Evolutionary conservation across 805 yeast species (phyloP).

Genomic region (Yamadazyma sp.): DNA sequence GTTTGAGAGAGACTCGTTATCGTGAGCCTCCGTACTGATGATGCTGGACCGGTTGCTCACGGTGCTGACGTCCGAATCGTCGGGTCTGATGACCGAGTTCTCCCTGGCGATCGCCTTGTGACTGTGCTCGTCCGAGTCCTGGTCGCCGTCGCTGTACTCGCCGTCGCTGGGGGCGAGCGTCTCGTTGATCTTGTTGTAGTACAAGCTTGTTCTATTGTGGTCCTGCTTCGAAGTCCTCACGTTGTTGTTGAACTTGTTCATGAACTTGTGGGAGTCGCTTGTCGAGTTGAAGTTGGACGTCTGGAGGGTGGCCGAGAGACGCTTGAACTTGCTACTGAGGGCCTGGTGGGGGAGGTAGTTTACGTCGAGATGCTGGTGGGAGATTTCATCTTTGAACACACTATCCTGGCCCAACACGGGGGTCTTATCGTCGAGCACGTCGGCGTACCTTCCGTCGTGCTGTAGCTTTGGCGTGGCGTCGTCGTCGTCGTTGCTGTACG

Average conservation of each 20-base stretch:
- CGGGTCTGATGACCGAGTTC: slow-evolving; percentile 12
- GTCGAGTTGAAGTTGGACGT: slow-evolving; percentile 28
- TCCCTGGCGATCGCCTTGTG: slow-evolving; percentile 7
- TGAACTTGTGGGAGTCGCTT: slow-evolving; percentile 41
- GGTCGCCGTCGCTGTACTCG: slow-evolving; percentile 5
- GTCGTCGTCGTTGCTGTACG: slow-evolving; percentile 16
- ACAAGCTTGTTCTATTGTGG: slow-evolving; percentile 25
- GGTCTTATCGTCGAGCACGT: slow-evolving; percentile 28
- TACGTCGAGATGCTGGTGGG: slow-evolving; percentile 11
- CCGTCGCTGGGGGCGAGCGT: slow-evolving; percentile 10
- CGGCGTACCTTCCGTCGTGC: slow-evolving; percentile 13
- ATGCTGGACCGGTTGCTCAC: slow-evolving; percentile 27
- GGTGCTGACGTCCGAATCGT: slow-evolving; percentile 23
- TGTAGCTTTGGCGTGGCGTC: slow-evolving; percentile 35
- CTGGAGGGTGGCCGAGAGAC: slow-evolving; percentile 38
- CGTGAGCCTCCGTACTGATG: slow-evolving; percentile 16
- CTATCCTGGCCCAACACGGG: slow-evolving; percentile 21
- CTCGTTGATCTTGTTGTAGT: slow-evolving; percentile 34
- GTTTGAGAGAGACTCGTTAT: not conserved
- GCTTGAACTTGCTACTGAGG: slow-evolving; percentile 34
- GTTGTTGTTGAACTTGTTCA: slow-evolving; percentile 39
- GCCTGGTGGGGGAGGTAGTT: slow-evolving; percentile 34
- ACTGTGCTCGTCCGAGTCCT: slow-evolving; percentile 9
- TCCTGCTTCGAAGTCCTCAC: slow-evolving; percentile 19
- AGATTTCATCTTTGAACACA: slow-evolving; percentile 13